Percentiles rank a stretch among this genome's conserved stretches.
Conservation (phyloP, 2,329 filamentous ascomycete species). For the Colletotrichum salicis region DNA sequence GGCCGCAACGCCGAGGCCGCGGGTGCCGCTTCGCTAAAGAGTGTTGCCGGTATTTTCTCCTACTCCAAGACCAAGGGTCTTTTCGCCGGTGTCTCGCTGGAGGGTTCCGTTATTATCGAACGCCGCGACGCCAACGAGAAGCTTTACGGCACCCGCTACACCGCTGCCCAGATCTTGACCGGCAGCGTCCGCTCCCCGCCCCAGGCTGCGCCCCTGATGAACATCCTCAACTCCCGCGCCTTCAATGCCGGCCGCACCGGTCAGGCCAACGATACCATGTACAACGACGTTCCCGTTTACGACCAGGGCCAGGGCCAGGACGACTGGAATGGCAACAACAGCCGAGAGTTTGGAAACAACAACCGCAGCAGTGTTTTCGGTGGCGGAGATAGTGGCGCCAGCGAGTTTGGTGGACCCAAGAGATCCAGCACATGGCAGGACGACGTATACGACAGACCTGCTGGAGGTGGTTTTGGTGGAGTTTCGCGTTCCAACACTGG, state of each 20-base stretch:
- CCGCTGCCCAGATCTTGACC: constrained; percentile 82
- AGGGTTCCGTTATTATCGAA: constrained; percentile 93
- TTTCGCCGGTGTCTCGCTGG: constrained; percentile 93
- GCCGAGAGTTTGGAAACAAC: constrained; percentile 70
- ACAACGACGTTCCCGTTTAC: constrained; percentile 94
- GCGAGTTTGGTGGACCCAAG: constrained; percentile 66
- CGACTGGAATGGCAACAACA: constrained; percentile 82
- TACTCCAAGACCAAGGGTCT: constrained; percentile 98
- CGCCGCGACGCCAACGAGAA: constrained; percentile 97
- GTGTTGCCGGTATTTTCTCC: constrained; percentile 91
- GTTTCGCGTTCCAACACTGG: constrained; percentile 63
- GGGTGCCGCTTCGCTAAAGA: constrained; percentile 88
- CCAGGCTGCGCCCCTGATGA: constrained; percentile 85
- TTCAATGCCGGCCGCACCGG: constrained; percentile 73
- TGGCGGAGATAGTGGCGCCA: constrained; percentile 44
- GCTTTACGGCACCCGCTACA: constrained; percentile 86
- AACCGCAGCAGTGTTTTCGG: constrained; percentile 51
- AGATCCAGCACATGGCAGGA: constrained; percentile 80
- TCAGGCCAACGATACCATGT: constrained; percentile 73
- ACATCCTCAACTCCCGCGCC: constrained; percentile 82
- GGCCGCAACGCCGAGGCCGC: constrained; percentile 96
- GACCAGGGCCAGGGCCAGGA: constrained; percentile 84
- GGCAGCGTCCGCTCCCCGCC: constrained; percentile 82
- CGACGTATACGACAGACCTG: constrained; percentile 74
- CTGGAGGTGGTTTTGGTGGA: constrained; percentile 40